Base-by-base conservation (phyloP, 202 grass and related monocot species). In the Alloteropsis angusta region DNA sequence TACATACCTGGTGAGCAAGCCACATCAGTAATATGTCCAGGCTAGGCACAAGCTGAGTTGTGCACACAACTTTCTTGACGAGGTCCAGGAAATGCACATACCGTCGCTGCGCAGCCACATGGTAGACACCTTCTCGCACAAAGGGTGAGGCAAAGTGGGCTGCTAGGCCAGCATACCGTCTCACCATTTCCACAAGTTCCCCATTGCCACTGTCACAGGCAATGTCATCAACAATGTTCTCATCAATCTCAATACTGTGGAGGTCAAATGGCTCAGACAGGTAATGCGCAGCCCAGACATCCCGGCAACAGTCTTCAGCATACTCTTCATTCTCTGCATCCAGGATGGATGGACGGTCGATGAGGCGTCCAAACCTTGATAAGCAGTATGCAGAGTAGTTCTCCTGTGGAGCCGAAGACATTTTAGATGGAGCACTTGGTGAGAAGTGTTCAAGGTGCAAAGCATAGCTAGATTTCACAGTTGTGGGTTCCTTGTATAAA, bases 1-100 rank as follows among this genome's bases (percentile, higher is more conserved):
- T 63, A 7, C 67, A 87, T 87, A 97, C 94, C 90, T 86, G 91
- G 75, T 97, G 94, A 74, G 91, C 83, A 55, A 97, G 91, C 91
- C 89, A 92, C 83, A 97, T 94, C 47, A 94, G 86, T 25, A 93
- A 76, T 55, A 97, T 92, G 77, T 94, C 94, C 3, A 90, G 81
- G 66, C 88, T 88, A 38, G 89, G 94, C 34, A 94, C 89, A 70
- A 97, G 68, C 25, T 43, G 49, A 10, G 82, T 70, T 36, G 58
- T 25, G 7, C 61, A 46, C 52, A 1, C 30, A 63, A 17, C 58
- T 80, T 92, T 86, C 65, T 84, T 88, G 28, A 89, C 30, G 8
- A 97, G 84, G 52, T 97, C 66, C 46, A 97, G 89, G 74, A 97
- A 94, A 70, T 70, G 42, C 43, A 78, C 18, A 49, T 97, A 97